A percentile compares a stretch with the other conserved stretches of the same genome.
These are phyloP conservation scores for Haplosporangium sp. DNA, from an alignment of 371 early-diverging fungal genomes.

Conservation along the genomic window DNA sequence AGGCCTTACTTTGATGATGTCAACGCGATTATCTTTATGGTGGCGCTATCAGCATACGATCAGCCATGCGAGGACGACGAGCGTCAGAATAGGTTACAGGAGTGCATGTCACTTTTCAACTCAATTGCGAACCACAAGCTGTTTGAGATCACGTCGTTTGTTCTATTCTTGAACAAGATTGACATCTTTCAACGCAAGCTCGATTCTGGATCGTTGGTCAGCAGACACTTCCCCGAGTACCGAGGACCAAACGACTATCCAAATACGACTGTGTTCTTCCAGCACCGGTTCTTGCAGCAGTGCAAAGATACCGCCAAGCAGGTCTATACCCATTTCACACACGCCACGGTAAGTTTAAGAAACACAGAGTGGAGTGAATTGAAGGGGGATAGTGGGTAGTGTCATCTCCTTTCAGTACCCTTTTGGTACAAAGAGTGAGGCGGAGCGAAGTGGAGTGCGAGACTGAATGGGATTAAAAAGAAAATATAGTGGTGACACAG, in stretches of 20 bases:
- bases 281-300: conserved; percentile 61
- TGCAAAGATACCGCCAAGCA: conserved; percentile 66
- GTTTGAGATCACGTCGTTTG: conserved; percentile 65
- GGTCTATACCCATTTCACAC: conserved; percentile 71
- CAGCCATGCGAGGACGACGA: conserved; percentile 68
- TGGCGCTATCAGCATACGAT: conserved; percentile 64
- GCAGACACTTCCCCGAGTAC: conserved; percentile 35
- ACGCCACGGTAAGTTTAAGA: conserved; percentile 59
- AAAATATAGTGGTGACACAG: conserved; percentile 32
- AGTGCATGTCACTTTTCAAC: conserved; percentile 71
- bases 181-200: conserved; percentile 69
- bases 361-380: background rate
- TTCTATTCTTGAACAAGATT: conserved; percentile 78
- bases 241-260: conserved; percentile 64
- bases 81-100: conserved; percentile 63
- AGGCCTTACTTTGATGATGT: conserved; percentile 77
- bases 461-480: background rate
- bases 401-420: background rate
- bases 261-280: conserved; percentile 65
- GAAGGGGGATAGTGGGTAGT: background rate
- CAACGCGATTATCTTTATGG: conserved; percentile 69
- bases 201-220: conserved; percentile 26
- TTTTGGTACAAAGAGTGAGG: background rate
- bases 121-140: conserved; percentile 65
- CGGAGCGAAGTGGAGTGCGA: background rate